phyloP scores from a whole-genome alignment of 139 green algal genomes.

The Asterochloris erici region DNA sequence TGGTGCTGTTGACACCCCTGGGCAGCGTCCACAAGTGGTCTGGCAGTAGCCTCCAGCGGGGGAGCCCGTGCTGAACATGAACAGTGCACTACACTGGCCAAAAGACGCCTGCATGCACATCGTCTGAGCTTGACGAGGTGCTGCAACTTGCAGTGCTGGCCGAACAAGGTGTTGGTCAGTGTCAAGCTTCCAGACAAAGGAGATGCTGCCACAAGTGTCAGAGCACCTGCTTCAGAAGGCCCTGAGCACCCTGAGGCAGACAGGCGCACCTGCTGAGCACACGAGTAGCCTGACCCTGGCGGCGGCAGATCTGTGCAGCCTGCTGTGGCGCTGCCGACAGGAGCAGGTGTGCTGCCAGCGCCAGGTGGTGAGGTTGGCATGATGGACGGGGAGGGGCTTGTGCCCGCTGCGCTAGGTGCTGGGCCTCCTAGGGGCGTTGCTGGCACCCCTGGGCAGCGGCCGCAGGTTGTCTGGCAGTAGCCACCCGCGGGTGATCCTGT shows the following conservation, averaged over 20 bases:
- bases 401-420: neutral
- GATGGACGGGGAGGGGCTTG: neutral
- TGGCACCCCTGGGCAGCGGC: neutral
- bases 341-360: neutral
- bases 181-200: neutral
- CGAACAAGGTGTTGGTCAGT: neutral
- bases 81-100: neutral
- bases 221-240: neutral
- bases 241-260: neutral
- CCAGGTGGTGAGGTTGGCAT: neutral
- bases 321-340: neutral
- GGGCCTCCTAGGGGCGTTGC: neutral
- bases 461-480: conserved; percentile 8
- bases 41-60: conserved; percentile 6
- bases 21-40: conserved; percentile 13
- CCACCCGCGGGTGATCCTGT: conserved; percentile 2
- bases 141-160: neutral
- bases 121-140: neutral
- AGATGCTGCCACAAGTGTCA: neutral
- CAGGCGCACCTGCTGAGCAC: neutral
- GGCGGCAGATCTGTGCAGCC: neutral
- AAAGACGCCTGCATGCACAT: neutral
- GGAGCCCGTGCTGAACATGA: conserved; percentile 4
- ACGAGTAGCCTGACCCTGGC: neutral
- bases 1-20: neutral